phyloP scores from a whole-genome alignment of 768 basidiomycete species.

The Infundibulicybe gibba region DNA sequence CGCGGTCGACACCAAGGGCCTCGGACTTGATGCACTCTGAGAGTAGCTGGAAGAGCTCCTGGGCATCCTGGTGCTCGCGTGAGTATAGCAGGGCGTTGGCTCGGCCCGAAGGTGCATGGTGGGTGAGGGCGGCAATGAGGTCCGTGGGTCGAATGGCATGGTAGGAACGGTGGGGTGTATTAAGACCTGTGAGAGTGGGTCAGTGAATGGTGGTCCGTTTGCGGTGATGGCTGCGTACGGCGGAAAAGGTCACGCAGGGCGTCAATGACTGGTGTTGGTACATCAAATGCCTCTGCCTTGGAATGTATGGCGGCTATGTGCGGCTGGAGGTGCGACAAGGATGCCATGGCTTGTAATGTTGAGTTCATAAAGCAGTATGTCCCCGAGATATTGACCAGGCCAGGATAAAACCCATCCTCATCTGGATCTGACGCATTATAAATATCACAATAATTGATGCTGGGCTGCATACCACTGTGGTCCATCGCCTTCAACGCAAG shows the following conservation, averaged over 20 bases:
- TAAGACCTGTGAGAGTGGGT: conserved; percentile 44
- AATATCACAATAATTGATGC: not conserved
- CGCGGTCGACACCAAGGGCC: conserved; percentile 65
- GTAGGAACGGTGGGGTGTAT: conserved; percentile 54
- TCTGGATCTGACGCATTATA: conserved; percentile 3
- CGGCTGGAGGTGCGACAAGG: conserved; percentile 76
- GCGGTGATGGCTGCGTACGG: conserved; percentile 37
- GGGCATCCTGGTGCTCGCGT: conserved; percentile 96
- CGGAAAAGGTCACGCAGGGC: conserved; percentile 68
- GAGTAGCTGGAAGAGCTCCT: conserved; percentile 94
- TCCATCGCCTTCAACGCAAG: conserved; percentile 37
- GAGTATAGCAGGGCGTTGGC: conserved; percentile 72
- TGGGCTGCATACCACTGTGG: conserved; percentile 17
- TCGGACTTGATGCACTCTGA: conserved; percentile 90
- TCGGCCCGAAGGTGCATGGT: conserved; percentile 42
- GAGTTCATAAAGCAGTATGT: conserved; percentile 99
- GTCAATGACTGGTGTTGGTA: conserved; percentile 86
- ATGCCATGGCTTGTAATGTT: conserved; percentile 88
- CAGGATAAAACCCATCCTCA: conserved; percentile 69
- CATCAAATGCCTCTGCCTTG: conserved; percentile 75
- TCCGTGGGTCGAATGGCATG: conserved; percentile 66
- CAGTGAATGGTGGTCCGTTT: not conserved
- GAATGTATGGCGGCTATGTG: conserved; percentile 74
- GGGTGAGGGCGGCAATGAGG: conserved; percentile 68
- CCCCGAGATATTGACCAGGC: conserved; percentile 92